Evolutionary conservation across 306 rosid genomes (phyloP).

Genomic region (Geum urbanum): DNA sequence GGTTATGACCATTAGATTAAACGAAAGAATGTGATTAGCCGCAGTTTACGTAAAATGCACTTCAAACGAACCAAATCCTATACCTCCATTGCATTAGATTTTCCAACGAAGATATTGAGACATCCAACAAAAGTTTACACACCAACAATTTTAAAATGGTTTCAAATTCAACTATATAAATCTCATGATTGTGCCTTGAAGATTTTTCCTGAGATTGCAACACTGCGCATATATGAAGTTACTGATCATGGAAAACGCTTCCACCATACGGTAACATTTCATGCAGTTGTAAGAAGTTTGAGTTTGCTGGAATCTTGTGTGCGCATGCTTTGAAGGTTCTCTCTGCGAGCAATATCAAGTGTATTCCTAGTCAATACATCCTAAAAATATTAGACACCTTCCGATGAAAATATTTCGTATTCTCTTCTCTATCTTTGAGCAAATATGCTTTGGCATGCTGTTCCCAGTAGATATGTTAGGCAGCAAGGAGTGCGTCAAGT

Average conservation of each 20-base stretch:
- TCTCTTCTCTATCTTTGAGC: no score
- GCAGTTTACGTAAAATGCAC: no score
- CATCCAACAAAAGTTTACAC: neutral
- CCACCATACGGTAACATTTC: neutral
- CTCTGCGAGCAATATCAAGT: neutral
- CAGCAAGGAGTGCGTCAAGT: no score
- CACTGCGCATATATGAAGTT: neutral
- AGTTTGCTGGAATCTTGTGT: neutral
- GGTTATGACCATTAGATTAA: no score
- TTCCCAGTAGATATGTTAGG: no score
- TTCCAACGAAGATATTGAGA: neutral
- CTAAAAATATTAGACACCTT: conserved; percentile 3
- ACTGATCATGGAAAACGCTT: neutral
- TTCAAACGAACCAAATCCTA: no score
- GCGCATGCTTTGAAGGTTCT: neutral
- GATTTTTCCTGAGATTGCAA: neutral
- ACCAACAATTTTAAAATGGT: neutral
- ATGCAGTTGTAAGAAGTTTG: neutral
- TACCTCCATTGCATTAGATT: neutral
- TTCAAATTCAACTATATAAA: neutral
- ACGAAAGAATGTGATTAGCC: no score
- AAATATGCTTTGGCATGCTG: no score
- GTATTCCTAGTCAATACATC: neutral
- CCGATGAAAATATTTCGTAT: no score
- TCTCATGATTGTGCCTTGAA: neutral